Evolutionary conservation across 257 asterid genomes (phyloP), one percentile per base, ranked within the genome.

Genomic region (Solanum microdontum): DNA sequence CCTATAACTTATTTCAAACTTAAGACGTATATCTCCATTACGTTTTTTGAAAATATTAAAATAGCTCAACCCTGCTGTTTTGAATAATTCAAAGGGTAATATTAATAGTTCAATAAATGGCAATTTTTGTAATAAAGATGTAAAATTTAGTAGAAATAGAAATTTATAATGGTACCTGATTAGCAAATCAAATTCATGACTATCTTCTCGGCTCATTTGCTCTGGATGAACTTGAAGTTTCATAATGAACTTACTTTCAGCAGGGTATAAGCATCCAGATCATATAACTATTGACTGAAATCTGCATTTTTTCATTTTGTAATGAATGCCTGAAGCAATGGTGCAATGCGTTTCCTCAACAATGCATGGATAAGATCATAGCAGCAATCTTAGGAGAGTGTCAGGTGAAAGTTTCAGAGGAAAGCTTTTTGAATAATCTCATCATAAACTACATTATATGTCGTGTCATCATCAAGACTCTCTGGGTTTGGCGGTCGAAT

Each of bases 171-270:
- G 1, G 23, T 82, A 90, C 91, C 88, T 90, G 77, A 88, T 90
- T 87, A 24, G 92, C 92, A 87, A 74, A 90, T 95, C 96, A 30
- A 96, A 96, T 30, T 90, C 94, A 36, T 93, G 94, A 1, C 94
- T 88, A 82, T 96, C 92, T 0, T 86, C 82, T 4, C 82, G 86
- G 89, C 98, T 91, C 99, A 96, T 94, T 85, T 98, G 77, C 76
- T 96, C 98, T 0, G 98, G 98, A 90, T 95, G 98, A 89, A 94
- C 94, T 86, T 94, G 98, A 74, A 96, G 95, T 60, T 97, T 98
- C 98, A 96, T 92, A 28, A 94, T 94, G 40, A 96, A 96, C 88
- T 96, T 92, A 13, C 97, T 96, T 83, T 94, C 94, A 0, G 90
- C 92, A 6, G 98, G 96, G 79, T 92, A 92, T 94, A 96, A 2